Conservation (phyloP, 78 protist species). For the Dictyostelium citrinum region DNA sequence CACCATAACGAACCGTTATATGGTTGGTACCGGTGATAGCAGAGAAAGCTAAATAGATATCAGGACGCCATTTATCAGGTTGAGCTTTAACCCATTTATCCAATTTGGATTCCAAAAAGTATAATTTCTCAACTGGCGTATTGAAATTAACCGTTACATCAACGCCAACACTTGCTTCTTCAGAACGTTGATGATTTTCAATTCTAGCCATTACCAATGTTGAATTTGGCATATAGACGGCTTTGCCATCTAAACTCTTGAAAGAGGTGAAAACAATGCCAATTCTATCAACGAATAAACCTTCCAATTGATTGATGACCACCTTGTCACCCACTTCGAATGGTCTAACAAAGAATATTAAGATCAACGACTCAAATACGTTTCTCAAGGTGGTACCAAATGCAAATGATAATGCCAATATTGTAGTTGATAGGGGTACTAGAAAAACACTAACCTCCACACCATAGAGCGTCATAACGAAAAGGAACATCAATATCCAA, state of each 20-base stretch:
- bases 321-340: constrained; percentile 71
- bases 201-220: neutral
- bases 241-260: constrained; percentile 61
- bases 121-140: constrained; percentile 62
- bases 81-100: constrained; percentile 71
- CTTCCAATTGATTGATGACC: constrained; percentile 15
- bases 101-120: constrained; percentile 28
- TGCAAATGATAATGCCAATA: constrained; percentile 43
- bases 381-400: constrained; percentile 60
- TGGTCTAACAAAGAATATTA: constrained; percentile 67
- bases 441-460: constrained; percentile 33
- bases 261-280: constrained; percentile 57
- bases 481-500: constrained; percentile 58
- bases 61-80: constrained; percentile 58
- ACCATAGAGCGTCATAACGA: constrained; percentile 58
- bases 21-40: constrained; percentile 25
- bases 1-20: constrained; percentile 37
- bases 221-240: constrained; percentile 55
- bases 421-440: constrained; percentile 47
- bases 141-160: constrained; percentile 33
- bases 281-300: constrained; percentile 38
- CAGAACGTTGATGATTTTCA: constrained; percentile 71
- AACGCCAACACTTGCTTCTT: constrained; percentile 47
- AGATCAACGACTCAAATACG: constrained; percentile 44
- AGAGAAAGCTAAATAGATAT: constrained; percentile 10